phyloP scores from a whole-genome alignment of 2,329 filamentous ascomycete species.

The Elsinoe arachidis region DNA sequence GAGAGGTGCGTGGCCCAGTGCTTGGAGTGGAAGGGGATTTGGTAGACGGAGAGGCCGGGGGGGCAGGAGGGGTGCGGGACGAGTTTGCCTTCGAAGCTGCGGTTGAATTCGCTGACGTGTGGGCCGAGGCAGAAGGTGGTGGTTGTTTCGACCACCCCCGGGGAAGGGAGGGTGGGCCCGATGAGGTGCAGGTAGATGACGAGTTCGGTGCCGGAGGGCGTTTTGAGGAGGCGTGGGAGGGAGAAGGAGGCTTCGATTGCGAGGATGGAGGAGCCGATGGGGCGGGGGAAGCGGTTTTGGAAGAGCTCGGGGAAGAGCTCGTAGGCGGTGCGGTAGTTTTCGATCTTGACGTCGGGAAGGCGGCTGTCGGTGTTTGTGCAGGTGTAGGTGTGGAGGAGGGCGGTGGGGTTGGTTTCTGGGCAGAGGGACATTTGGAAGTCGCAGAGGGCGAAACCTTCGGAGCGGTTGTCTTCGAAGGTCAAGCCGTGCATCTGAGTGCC shows the following conservation, averaged over 20 bases:
- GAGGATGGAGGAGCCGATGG: background rate
- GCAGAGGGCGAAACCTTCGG: slow-evolving; percentile 24
- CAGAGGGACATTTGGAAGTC: slow-evolving; percentile 23
- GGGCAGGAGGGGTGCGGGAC: slow-evolving; percentile 19
- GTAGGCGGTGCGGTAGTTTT: background rate
- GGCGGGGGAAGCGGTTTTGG: slow-evolving; percentile 3
- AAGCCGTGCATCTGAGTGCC: slow-evolving; percentile 28
- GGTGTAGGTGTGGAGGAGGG: slow-evolving; percentile 5
- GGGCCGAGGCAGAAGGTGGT: slow-evolving; percentile 20
- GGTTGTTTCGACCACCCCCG: slow-evolving; percentile 18
- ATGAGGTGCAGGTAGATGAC: slow-evolving; percentile 8
- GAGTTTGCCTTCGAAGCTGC: slow-evolving; percentile 21
- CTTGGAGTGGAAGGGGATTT: slow-evolving; percentile 12
- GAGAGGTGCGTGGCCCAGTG: slow-evolving; percentile 9
- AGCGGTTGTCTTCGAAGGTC: slow-evolving; percentile 19
- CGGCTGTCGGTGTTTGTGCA: background rate
- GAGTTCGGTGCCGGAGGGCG: background rate
- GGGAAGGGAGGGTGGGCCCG: background rate
- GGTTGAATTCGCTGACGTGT: background rate
- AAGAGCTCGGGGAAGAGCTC: slow-evolving; percentile 12
- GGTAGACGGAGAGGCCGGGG: background rate
- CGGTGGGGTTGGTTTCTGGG: background rate
- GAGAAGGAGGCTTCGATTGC: slow-evolving; percentile 10
- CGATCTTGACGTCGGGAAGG: background rate
- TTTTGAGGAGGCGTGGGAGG: background rate